A percentile compares a stretch with the other conserved stretches of the same genome.
Evolutionary conservation across 2,329 filamentous ascomycete genomes (phyloP).

Genomic region (Byssochlamys sp.): DNA sequence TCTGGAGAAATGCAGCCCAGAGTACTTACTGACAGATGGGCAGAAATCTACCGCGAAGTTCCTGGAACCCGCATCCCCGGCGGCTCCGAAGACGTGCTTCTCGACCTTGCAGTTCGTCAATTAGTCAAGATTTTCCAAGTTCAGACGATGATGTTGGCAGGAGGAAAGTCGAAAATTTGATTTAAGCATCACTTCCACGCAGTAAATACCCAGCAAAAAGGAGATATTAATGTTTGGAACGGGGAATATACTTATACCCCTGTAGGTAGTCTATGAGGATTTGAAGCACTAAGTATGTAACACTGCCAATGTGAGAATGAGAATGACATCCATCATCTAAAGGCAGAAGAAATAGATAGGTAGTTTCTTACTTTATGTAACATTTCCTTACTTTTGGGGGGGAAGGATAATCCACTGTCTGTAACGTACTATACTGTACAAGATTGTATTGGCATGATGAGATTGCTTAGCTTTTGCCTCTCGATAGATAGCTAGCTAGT

Average conservation of each 20-base stretch:
- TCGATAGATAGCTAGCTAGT: background rate
- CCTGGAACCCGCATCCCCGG: slow-evolving; percentile 55
- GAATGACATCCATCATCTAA: no score
- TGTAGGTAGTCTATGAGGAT: background rate
- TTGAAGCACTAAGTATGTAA: no score
- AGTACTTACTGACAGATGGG: slow-evolving; percentile 3
- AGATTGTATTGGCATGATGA: background rate
- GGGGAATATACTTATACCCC: background rate
- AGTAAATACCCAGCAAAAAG: background rate
- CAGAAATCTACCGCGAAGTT: slow-evolving; percentile 56
- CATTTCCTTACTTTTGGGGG: no score
- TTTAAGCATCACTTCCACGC: background rate
- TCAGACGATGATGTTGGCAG: slow-evolving; percentile 22
- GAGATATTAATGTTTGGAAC: background rate
- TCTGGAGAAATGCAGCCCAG: slow-evolving; percentile 19
- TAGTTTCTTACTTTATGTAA: no score
- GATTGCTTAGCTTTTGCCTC: background rate
- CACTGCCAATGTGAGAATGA: no score
- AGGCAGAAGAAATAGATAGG: no score
- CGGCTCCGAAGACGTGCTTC: slow-evolving; percentile 63
- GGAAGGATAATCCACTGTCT: no score
- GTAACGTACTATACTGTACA: background rate
- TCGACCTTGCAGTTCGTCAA: slow-evolving; percentile 60
- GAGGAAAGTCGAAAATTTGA: slow-evolving; percentile 11
- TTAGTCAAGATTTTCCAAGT: slow-evolving; percentile 56